Evolutionary conservation across 2,329 filamentous ascomycete genomes (phyloP).

Genomic region (Penicillium vulpinum): DNA sequence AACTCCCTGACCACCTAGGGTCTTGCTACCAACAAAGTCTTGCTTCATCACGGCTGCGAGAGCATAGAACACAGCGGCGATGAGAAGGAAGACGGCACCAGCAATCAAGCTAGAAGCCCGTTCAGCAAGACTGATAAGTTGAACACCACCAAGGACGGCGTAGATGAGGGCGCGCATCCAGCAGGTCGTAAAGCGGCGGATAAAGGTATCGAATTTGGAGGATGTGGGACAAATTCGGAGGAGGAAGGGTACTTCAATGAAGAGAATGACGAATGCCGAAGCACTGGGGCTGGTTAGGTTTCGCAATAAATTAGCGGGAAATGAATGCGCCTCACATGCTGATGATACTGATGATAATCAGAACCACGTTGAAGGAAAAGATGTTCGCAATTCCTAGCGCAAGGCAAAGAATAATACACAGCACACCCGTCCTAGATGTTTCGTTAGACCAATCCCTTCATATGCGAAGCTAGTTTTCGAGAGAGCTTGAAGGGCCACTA

Average conservation of each 20-base stretch:
- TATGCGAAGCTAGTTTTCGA: background rate
- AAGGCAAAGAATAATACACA: conserved; percentile 65
- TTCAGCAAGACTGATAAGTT: conserved; percentile 76
- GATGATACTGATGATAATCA: conserved; percentile 62
- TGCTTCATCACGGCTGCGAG: conserved; percentile 48
- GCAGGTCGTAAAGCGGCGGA: conserved; percentile 91
- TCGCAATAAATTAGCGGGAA: conserved; percentile 21
- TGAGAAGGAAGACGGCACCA: conserved; percentile 74
- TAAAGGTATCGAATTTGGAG: conserved; percentile 78
- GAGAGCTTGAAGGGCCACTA: background rate
- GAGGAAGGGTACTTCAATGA: conserved; percentile 88
- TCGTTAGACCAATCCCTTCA: conserved; percentile 14
- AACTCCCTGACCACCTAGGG: conserved; percentile 86
- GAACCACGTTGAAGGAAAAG: conserved; percentile 58
- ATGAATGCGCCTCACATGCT: conserved; percentile 52
- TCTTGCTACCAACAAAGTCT: conserved; percentile 72
- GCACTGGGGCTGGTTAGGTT: conserved; percentile 57
- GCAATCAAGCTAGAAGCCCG: conserved; percentile 74
- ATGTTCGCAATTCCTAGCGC: conserved; percentile 69
- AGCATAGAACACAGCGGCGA: conserved; percentile 77
- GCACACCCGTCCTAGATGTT: conserved; percentile 48
- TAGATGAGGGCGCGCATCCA: conserved; percentile 95
- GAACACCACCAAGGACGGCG: conserved; percentile 72
- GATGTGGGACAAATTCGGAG: conserved; percentile 98
- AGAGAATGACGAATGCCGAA: conserved; percentile 73